Evolutionary conservation across 352 stramenopile species (phyloP).

Genomic region (Saprolegnia diclina): DNA sequence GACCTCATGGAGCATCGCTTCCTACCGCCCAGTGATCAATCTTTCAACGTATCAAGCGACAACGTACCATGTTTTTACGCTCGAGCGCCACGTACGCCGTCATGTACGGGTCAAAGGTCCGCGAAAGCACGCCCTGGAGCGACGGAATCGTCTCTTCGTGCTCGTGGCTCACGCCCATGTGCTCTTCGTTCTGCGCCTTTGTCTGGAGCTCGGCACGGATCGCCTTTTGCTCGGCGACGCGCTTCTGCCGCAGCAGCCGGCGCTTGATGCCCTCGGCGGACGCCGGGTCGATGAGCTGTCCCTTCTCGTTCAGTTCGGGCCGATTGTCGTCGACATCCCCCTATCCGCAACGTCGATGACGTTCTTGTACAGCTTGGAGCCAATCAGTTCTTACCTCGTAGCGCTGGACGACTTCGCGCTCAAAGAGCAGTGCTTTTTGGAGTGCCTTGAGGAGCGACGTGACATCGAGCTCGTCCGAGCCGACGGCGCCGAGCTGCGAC

Average conservation of each 20-base stretch:
- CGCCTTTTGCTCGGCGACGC: conserved; percentile 51
- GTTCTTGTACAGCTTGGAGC: too few species aligned
- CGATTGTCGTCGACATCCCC: conserved; percentile 42
- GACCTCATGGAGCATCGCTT: conserved; percentile 86
- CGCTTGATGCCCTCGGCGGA: conserved; percentile 71
- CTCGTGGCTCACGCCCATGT: conserved; percentile 29
- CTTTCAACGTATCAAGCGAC: background rate
- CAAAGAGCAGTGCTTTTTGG: conserved; percentile 73
- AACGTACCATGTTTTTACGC: conserved; percentile 92
- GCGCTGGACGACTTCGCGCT: conserved; percentile 57
- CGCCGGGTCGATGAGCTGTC: conserved; percentile 61
- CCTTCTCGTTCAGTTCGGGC: conserved; percentile 65
- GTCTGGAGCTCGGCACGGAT: conserved; percentile 23
- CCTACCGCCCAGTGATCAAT: conserved; percentile 21
- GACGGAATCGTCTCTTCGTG: conserved; percentile 50
- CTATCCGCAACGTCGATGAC: conserved; percentile 17
- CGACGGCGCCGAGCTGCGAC: conserved; percentile 51
- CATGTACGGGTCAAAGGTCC: conserved; percentile 97
- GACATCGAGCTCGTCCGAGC: conserved; percentile 71
- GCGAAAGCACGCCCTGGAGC: conserved; percentile 82
- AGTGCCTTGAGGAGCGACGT: conserved; percentile 62
- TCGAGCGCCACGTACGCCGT: conserved; percentile 95
- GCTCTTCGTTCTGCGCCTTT: conserved; percentile 17
- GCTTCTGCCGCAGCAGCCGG: conserved; percentile 69
- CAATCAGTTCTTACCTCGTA: conserved; percentile 61